These are phyloP conservation scores for Aspergillus nidulans DNA, from an alignment of 495 filamentous ascomycete species.

Conservation along the genomic window DNA sequence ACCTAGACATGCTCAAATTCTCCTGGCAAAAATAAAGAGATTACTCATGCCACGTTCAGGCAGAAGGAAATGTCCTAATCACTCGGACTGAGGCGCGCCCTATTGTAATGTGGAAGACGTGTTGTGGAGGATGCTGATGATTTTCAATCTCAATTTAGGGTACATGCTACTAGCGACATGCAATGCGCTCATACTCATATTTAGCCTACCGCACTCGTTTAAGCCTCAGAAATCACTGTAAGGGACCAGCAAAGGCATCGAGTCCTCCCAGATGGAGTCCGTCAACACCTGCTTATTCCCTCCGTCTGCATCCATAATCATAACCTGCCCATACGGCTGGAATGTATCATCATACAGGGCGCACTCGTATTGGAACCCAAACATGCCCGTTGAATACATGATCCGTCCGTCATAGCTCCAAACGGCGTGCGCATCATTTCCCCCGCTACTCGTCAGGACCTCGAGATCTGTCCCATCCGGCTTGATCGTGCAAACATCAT, in stretches of 20 bases:
- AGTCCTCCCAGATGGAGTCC: conserved; percentile 33
- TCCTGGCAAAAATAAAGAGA: too few relatives aligned
- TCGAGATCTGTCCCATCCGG: conserved; percentile 33
- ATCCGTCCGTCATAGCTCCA: conserved; percentile 37
- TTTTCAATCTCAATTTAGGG: too few relatives aligned
- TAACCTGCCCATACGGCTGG: conserved; percentile 33
- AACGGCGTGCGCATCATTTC: conserved; percentile 41
- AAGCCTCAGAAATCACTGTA: too few relatives aligned
- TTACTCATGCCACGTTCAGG: too few relatives aligned
- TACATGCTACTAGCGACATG: too few relatives aligned
- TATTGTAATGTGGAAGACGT: too few relatives aligned
- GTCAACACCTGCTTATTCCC: conserved; percentile 27
- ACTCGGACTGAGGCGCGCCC: too few relatives aligned
- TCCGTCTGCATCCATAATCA: conserved; percentile 31
- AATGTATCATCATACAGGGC: conserved; percentile 31
- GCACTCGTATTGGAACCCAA: conserved; percentile 30
- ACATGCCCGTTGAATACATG: conserved; percentile 29
- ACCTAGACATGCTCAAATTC: too few relatives aligned
- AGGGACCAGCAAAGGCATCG: conserved; percentile 20
- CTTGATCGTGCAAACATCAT: conserved; percentile 34
- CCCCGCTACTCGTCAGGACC: conserved; percentile 27
- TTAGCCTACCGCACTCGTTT: too few relatives aligned
- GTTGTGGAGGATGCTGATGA: too few relatives aligned
- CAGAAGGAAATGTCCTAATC: too few relatives aligned
- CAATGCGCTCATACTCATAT: too few relatives aligned